phyloP scores from a whole-genome alignment of 1,139 yeast genomes.

The Kodamaea arcana region DNA sequence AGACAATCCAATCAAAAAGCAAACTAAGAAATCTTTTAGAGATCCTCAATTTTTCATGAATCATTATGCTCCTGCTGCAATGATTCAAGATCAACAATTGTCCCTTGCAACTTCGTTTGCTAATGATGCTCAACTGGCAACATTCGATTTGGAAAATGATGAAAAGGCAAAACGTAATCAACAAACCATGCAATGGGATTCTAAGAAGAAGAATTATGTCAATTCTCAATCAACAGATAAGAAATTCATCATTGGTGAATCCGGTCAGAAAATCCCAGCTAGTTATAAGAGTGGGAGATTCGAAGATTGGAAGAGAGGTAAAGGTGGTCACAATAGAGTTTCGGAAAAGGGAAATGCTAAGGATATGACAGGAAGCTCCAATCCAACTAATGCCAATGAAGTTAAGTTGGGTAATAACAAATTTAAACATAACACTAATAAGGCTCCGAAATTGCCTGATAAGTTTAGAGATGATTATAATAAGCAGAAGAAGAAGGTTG shows the following conservation, averaged over 20 bases:
- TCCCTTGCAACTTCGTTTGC: conserved; percentile 63
- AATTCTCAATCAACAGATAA: conserved; percentile 76
- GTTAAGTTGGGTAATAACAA: conserved; percentile 31
- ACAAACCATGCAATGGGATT: conserved; percentile 89
- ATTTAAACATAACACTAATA: conserved; percentile 68
- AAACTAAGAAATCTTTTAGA: conserved; percentile 48
- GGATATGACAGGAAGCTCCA: too few relatives aligned
- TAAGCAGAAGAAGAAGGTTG: conserved; percentile 78
- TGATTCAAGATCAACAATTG: conserved; percentile 81
- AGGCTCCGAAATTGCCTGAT: conserved; percentile 88
- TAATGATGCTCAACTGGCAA: conserved; percentile 76
- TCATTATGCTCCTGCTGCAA: conserved; percentile 82
- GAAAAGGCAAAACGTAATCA: conserved; percentile 63
- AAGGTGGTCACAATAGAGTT: conserved; percentile 33
- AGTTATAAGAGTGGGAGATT: conserved; percentile 86
- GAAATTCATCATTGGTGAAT: conserved; percentile 89
- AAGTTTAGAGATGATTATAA: conserved; percentile 83
- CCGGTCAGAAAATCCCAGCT: conserved; percentile 92
- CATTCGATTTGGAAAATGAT: conserved; percentile 81
- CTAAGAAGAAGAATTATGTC: conserved; percentile 85
- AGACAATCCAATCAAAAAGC: conserved; percentile 37
- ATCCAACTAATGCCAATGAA: too few relatives aligned
- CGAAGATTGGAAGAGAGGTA: conserved; percentile 75
- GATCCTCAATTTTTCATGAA: conserved; percentile 86
- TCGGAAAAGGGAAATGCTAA: conserved; percentile 35